Evolutionary conservation across 2,329 filamentous ascomycete species (phyloP).

Genomic region (Tolypocladium nubicola): DNA sequence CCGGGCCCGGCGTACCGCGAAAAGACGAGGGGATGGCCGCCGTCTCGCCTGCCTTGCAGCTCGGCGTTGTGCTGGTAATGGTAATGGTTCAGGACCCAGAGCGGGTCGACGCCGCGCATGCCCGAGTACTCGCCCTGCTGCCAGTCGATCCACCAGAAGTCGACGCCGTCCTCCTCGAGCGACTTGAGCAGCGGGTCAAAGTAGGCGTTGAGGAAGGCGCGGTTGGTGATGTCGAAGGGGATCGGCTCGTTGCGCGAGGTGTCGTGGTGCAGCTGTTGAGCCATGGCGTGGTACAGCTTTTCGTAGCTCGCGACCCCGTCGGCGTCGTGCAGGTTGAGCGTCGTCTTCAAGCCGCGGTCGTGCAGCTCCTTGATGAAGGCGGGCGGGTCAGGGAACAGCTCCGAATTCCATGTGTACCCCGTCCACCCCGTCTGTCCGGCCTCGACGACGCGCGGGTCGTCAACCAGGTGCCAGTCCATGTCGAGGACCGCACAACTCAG

Average conservation of each 20-base stretch:
- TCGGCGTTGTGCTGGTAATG: slow-evolving; percentile 44
- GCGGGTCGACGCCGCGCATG: slow-evolving; percentile 47
- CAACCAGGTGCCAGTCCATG: slow-evolving; percentile 56
- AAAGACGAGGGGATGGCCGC: slow-evolving; percentile 37
- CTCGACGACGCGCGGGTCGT: slow-evolving; percentile 29
- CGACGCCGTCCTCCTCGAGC: slow-evolving; percentile 44
- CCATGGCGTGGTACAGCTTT: slow-evolving; percentile 44
- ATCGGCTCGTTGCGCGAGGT: slow-evolving; percentile 38
- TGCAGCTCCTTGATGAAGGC: slow-evolving; percentile 41
- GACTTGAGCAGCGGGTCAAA: slow-evolving; percentile 44
- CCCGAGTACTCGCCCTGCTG: slow-evolving; percentile 48
- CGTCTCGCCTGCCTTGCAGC: slow-evolving; percentile 20
- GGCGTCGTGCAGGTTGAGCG: slow-evolving; percentile 53
- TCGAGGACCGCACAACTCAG: slow-evolving; percentile 51
- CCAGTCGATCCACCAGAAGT: slow-evolving; percentile 63
- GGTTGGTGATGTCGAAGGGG: slow-evolving; percentile 43
- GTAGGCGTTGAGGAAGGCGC: slow-evolving; percentile 45
- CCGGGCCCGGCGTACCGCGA: slow-evolving; percentile 53
- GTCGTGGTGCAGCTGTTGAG: slow-evolving; percentile 39
- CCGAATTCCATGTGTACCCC: slow-evolving; percentile 6
- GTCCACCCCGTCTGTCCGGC: slow-evolving; percentile 40
- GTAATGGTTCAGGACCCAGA: slow-evolving; percentile 57
- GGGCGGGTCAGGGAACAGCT: slow-evolving; percentile 43
- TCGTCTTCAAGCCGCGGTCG: slow-evolving; percentile 38
- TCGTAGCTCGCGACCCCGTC: slow-evolving; percentile 46